Conservation (phyloP, 768 basidiomycete species). For the Rickenella mellea region DNA sequence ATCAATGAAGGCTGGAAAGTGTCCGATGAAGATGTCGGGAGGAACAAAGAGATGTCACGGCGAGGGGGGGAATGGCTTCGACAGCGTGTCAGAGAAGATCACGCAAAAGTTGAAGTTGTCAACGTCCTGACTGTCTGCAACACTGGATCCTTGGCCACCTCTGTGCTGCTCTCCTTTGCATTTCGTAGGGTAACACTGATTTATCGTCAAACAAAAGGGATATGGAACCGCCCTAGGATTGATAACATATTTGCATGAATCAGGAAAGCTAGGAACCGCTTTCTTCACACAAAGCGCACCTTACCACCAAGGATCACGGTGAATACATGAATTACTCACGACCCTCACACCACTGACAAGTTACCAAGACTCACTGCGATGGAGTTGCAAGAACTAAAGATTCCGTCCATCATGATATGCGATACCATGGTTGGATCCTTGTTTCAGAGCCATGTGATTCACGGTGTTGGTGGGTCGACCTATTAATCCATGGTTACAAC, state of each 20-base stretch:
- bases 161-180: slow-evolving; percentile 37
- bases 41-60: slow-evolving; percentile 80
- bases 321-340: not conserved
- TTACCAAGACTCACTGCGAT: slow-evolving; percentile 72
- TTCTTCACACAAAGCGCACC: slow-evolving; percentile 93
- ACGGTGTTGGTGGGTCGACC: slow-evolving; percentile 57
- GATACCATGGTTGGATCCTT: slow-evolving; percentile 97
- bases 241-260: slow-evolving; percentile 83
- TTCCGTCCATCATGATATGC: slow-evolving; percentile 90
- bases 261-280: slow-evolving; percentile 65
- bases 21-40: slow-evolving; percentile 79
- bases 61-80: slow-evolving; percentile 83
- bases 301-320: slow-evolving; percentile 89
- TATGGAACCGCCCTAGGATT: slow-evolving; percentile 93
- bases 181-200: not conserved
- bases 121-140: slow-evolving; percentile 94
- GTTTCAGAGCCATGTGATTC: slow-evolving; percentile 79
- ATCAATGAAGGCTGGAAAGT: slow-evolving; percentile 64
- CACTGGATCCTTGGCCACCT: slow-evolving; percentile 93
- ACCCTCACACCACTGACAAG: not conserved
- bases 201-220: slow-evolving; percentile 54
- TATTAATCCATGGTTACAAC: too few relatives aligned
- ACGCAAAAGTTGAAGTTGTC: slow-evolving; percentile 36
- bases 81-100: slow-evolving; percentile 32
- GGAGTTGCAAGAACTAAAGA: slow-evolving; percentile 75